phyloP scores from a whole-genome alignment of 1,139 yeast genomes.

The Hyphopichia wangnamkhiaoensis region DNA sequence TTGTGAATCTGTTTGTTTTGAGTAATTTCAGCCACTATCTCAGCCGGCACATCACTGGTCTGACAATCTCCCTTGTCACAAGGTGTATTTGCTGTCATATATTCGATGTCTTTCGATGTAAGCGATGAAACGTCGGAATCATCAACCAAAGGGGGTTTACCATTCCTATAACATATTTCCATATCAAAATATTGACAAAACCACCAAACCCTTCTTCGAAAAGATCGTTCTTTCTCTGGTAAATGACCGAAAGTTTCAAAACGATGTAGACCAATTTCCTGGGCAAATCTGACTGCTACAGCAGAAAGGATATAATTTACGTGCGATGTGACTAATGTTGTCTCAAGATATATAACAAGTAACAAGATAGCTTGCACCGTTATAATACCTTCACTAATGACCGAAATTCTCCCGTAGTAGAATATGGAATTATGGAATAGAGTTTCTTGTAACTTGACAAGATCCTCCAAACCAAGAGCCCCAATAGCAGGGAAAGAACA shows the following conservation, averaged over 20 bases:
- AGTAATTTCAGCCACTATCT: background rate
- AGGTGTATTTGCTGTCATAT: background rate
- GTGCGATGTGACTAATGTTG: conserved; percentile 42
- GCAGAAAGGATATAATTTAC: conserved; percentile 46
- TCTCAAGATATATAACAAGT: conserved; percentile 47
- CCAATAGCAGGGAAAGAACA: background rate
- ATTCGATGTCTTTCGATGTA: conserved; percentile 11
- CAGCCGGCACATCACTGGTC: background rate
- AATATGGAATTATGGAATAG: conserved; percentile 40
- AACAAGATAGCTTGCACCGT: conserved; percentile 52
- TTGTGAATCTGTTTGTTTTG: conserved; percentile 3
- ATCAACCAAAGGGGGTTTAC: conserved; percentile 60
- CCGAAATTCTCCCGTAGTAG: conserved; percentile 49
- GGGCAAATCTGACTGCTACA: conserved; percentile 60
- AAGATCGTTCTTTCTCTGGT: conserved; percentile 34
- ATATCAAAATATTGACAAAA: conserved; percentile 54
- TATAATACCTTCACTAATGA: conserved; percentile 51
- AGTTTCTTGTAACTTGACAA: conserved; percentile 23
- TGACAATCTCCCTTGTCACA: background rate
- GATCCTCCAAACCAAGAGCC: conserved; percentile 9
- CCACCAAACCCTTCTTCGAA: conserved; percentile 56
- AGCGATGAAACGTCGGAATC: conserved; percentile 48
- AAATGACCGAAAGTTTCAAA: conserved; percentile 47
- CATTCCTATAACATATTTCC: conserved; percentile 54
- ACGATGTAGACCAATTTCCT: conserved; percentile 67